Evolutionary conservation across 139 green algal genomes (phyloP), one percentile per base, ranked within the genome.

Genomic region (Asterochloris sp.): DNA sequence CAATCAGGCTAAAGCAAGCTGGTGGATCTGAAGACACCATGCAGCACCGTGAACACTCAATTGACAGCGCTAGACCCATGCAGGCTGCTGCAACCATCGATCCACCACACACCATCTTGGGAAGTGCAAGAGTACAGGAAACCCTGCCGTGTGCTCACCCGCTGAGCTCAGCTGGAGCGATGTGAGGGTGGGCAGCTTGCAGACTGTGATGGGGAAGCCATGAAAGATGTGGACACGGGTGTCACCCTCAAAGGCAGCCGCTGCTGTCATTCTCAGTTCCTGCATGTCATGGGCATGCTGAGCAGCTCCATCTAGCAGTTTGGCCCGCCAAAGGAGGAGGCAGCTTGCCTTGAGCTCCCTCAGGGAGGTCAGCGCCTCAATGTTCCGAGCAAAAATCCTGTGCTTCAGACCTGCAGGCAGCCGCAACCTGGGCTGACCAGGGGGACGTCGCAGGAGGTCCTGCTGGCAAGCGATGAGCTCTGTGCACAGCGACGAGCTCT

Each of bases 171-270:
- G 60, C 24, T 61, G 24, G 54, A 80, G 61, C 0, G 76, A 80
- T 69, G 54, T 80, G 23, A 80, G 76, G 60, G 38, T n/a, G 24
- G 76, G 67, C 54, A 80, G 60, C 23, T n/a, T 24, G 13, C 67
- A 28, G 1, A 80, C 13, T 26, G 60, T 9, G 17, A 15, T 13
- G 23, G 76, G 76, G 23, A 80, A 80, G 17, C 24, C 23, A 14
- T 13, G 67, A 2, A 80, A 16, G n/a, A 61, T 69, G 23, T 17
- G 38, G 60, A 54, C 38, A 19, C 60, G 24, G n/a, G 68, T 26
- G 11, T 69, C 76, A 69, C 24, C 68, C 21, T 80, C 76, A 69
- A 60, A 80, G 21, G 67, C 76, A 14, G 76, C 68, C 26, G 67
- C 76, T 60, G 12, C 60, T n/a, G 76, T 62, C 24, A 80, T 47